phyloP scores from a whole-genome alignment of 352 stramenopile species.

The Pythium diclinum region DNA sequence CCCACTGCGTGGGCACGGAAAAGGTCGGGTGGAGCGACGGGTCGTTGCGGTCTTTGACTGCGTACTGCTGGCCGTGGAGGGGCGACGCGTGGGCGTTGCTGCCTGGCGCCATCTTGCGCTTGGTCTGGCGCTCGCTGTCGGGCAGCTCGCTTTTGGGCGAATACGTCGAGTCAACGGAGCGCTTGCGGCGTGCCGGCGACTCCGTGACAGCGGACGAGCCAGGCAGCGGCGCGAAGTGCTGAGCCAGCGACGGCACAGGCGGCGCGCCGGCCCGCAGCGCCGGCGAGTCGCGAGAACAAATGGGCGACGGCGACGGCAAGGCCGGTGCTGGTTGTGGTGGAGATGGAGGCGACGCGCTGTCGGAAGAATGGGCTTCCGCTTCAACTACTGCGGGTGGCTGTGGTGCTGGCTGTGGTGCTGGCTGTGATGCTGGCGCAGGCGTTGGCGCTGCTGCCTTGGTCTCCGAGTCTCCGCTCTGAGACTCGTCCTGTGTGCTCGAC shows the following conservation, averaged over 20 bases:
- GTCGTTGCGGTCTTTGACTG: slow-evolving; percentile 16
- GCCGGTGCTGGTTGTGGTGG: neutral
- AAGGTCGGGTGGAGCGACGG: slow-evolving; percentile 43
- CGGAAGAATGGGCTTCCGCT: neutral
- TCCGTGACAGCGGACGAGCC: neutral
- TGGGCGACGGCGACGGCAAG: neutral
- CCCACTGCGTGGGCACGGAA: slow-evolving; percentile 69
- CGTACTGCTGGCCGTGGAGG: slow-evolving; percentile 11
- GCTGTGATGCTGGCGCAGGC: neutral
- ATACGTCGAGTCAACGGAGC: slow-evolving; percentile 21
- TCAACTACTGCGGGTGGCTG: neutral
- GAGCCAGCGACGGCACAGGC: slow-evolving; percentile 6
- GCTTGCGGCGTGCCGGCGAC: slow-evolving; percentile 15
- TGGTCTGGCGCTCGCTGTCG: slow-evolving; percentile 1
- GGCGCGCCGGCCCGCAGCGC: neutral
- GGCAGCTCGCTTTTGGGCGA: slow-evolving; percentile 12
- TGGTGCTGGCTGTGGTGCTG: neutral
- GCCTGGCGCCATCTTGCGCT: slow-evolving; percentile 16
- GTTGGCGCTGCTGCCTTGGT: neutral
- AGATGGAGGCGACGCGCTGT: neutral
- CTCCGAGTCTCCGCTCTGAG: neutral
- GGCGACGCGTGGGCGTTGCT: slow-evolving; percentile 9
- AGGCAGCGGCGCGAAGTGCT: slow-evolving; percentile 6
- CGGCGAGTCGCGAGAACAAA: neutral
- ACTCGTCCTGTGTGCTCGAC: neutral